Evolutionary conservation across 2,329 filamentous ascomycete species (phyloP).

Genomic region (Cordyceps cateniannulata): DNA sequence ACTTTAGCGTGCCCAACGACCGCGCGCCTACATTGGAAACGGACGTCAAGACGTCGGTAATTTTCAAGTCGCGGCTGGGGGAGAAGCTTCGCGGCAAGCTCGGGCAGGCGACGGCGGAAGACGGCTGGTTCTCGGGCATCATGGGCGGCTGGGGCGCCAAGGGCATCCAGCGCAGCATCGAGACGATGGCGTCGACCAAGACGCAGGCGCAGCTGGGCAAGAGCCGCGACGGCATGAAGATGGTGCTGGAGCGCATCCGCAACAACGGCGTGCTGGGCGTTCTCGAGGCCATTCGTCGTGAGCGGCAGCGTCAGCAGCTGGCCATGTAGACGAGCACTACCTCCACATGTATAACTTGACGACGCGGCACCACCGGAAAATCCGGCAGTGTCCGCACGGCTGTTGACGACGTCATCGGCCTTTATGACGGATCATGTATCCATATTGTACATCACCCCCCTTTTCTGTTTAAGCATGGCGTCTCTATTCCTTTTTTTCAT

Average conservation of each 20-base stretch:
- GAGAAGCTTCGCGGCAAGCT: slow-evolving; percentile 56
- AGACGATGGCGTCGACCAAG: slow-evolving; percentile 69
- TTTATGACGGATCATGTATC: slow-evolving; percentile 18
- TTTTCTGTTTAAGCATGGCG: slow-evolving; percentile 30
- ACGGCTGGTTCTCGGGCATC: slow-evolving; percentile 47
- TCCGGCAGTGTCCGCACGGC: slow-evolving; percentile 8
- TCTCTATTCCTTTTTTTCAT: slow-evolving; percentile 23
- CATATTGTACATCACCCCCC: slow-evolving; percentile 26
- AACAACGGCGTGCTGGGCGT: slow-evolving; percentile 53
- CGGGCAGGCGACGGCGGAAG: slow-evolving; percentile 36
- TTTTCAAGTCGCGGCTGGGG: slow-evolving; percentile 65
- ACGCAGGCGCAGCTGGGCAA: slow-evolving; percentile 73
- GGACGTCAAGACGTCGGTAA: slow-evolving; percentile 66
- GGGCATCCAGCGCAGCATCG: slow-evolving; percentile 72
- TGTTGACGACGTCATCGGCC: background rate
- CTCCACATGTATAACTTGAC: slow-evolving; percentile 7
- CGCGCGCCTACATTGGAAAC: slow-evolving; percentile 38
- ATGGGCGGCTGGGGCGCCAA: slow-evolving; percentile 57
- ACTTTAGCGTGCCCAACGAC: slow-evolving; percentile 46
- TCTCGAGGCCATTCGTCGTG: slow-evolving; percentile 46
- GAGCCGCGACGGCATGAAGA: slow-evolving; percentile 75
- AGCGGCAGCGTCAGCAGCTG: slow-evolving; percentile 29
- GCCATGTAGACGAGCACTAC: background rate
- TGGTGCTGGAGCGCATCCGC: slow-evolving; percentile 65
- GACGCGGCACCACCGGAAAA: background rate